Percentiles rank a stretch among this genome's conserved stretches.
These are phyloP conservation scores for Diaporthe aspalathi DNA, from an alignment of 2,329 filamentous ascomycete species.

Conservation along the genomic window DNA sequence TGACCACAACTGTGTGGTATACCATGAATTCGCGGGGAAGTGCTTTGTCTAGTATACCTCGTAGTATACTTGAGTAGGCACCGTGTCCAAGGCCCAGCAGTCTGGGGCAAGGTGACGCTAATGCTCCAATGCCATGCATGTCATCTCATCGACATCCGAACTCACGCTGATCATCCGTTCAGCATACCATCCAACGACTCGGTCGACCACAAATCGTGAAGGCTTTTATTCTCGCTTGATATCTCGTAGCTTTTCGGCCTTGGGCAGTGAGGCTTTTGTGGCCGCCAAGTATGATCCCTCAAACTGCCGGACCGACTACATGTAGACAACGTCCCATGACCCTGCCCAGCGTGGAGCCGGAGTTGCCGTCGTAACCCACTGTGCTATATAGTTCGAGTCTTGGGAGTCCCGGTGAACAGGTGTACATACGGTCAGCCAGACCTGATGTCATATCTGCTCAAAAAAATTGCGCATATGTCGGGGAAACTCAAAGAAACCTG, in stretches of 20 bases:
- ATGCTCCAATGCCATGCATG: background rate
- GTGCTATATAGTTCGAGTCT: background rate
- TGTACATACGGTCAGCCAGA: background rate
- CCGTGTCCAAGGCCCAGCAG: background rate
- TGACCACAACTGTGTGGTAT: background rate
- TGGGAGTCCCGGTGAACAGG: background rate
- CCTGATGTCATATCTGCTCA: constrained; percentile 14
- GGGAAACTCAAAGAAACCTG: background rate
- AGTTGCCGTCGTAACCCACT: constrained; percentile 12
- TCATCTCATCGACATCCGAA: constrained; percentile 20
- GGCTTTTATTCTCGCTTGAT: background rate
- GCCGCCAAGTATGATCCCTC: background rate
- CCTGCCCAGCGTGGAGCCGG: background rate
- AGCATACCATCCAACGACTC: background rate
- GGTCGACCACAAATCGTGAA: background rate
- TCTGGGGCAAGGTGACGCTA: constrained; percentile 1
- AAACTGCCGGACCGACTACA: background rate
- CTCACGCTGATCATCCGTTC: constrained; percentile 2
- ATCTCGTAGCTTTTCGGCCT: constrained; percentile 2
- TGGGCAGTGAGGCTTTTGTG: constrained; percentile 3
- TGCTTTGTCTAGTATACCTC: background rate
- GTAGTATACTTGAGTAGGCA: no score
- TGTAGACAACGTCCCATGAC: background rate
- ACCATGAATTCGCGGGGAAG: background rate
- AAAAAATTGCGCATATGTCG: constrained; percentile 19